Evolutionary conservation across 1,284 basidiomycete genomes (phyloP).

Genomic region (Pseudozyma tsukubaensis): DNA sequence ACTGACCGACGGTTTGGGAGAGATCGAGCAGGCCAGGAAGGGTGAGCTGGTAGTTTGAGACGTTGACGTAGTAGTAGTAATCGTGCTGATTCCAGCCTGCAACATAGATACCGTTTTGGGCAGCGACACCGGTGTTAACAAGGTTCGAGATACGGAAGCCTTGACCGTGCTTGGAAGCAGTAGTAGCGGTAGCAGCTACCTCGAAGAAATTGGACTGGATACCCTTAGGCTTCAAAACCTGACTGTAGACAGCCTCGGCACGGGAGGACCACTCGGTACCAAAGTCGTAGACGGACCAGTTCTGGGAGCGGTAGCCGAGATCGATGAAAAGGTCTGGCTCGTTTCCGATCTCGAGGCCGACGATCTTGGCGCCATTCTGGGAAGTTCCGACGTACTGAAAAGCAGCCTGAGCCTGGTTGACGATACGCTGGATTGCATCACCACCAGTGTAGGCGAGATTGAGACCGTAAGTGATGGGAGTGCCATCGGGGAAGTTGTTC

Average conservation of each 20-base stretch:
- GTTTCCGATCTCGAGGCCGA: conserved; percentile 59
- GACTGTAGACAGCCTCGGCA: conserved; percentile 45
- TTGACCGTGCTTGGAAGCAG: conserved; percentile 52
- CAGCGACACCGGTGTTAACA: conserved; percentile 49
- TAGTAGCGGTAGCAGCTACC: conserved; percentile 57
- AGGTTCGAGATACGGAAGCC: conserved; percentile 54
- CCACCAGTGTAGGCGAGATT: conserved; percentile 51
- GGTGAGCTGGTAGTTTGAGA: conserved; percentile 44
- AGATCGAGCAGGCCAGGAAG: conserved; percentile 47
- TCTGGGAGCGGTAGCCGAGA: conserved; percentile 39
- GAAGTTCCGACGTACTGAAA: conserved; percentile 29
- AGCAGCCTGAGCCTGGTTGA: conserved; percentile 37
- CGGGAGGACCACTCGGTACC: conserved; percentile 48
- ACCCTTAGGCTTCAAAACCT: conserved; percentile 33
- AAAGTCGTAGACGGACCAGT: conserved; percentile 40
- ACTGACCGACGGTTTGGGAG: conserved; percentile 40
- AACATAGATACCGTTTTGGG: conserved; percentile 57
- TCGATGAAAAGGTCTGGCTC: conserved; percentile 58
- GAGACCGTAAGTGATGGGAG: conserved; percentile 58
- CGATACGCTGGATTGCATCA: conserved; percentile 40
- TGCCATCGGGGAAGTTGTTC: conserved; percentile 39
- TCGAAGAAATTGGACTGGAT: conserved; percentile 56
- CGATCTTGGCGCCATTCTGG: conserved; percentile 37
- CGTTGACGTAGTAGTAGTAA: conserved; percentile 59
- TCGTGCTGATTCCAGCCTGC: conserved; percentile 64